Evolutionary conservation across 2,329 filamentous ascomycete species (phyloP), one percentile per base, ranked within the genome.

Genomic region (Xylaria sp.): DNA sequence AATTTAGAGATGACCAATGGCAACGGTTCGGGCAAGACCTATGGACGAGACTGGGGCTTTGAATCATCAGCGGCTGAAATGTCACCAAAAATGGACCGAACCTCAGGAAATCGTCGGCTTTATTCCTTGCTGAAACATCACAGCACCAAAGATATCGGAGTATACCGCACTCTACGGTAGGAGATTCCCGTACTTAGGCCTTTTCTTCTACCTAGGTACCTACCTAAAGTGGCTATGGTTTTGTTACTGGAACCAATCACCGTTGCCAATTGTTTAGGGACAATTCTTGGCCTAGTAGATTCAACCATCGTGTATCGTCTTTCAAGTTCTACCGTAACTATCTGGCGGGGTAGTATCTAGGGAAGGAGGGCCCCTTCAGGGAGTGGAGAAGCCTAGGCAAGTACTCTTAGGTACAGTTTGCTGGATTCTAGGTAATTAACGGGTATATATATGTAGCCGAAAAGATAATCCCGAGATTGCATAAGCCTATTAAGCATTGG

Each of bases 91-190:
- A 15, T 60, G n/a, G 12, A 46, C 51, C 18, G 41, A 34, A 0
- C 72, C 70, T 70, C 55, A 75, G 77, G 76, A 75, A 76, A 78
- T 69, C 75, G 75, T 75, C 76, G 76, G 76, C 68, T 70, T 76
- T 68, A 65, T 54, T 59, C 51, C 28, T 18, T 72, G 50, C 28
- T 50, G 9, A 57, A 13, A 34, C 23, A 28, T 28, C 37, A 32
- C n/a, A n/a, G 3, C 28, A 68, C 39, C 23, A 25, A 34, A 52
- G 34, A 46, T 52, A 52, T 60, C 74, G 74, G 75, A 68, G 70
- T n/a, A 46, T 68, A 70, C 74, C 74, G 74, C 63, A 32, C 25
- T 28, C 32, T 70, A 39, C 28, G 46, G 46, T 70, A 74, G 70
- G 72, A 72, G 65, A 63, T 70, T 69, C 44, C 74, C 69, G 73